Conservation (phyloP, 2,329 filamentous ascomycete genomes). For the Didymella lethalis region DNA sequence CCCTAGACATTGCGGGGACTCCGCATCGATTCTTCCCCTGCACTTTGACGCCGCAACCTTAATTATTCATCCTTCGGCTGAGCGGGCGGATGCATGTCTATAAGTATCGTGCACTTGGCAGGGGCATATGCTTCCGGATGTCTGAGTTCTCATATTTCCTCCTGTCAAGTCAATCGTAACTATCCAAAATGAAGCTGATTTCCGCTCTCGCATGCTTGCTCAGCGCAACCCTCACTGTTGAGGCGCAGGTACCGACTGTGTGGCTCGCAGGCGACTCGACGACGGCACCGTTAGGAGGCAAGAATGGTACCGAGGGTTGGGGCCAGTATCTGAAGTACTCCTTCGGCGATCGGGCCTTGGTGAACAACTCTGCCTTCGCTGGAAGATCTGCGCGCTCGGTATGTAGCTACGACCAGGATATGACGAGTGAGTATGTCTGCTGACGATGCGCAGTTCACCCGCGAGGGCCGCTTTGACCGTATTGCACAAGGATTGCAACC, state of each 20-base stretch:
- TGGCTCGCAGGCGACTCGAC: conserved; percentile 66
- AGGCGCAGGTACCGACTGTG: conserved; percentile 11
- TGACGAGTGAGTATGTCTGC: neutral
- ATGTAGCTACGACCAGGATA: neutral
- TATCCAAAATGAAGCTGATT: conserved; percentile 3
- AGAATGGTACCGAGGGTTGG: conserved; percentile 59
- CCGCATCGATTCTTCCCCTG: conserved; percentile 7
- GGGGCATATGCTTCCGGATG: neutral
- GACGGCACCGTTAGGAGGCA: conserved; percentile 59
- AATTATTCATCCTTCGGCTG: neutral
- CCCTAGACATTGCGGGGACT: conserved; percentile 22
- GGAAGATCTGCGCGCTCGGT: conserved; percentile 69
- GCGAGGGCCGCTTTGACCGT: conserved; percentile 67
- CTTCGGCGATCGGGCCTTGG: conserved; percentile 50
- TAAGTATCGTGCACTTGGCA: conserved; percentile 17
- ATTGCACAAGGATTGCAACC: conserved; percentile 61
- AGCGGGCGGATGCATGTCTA: neutral
- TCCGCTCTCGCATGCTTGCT: conserved; percentile 6
- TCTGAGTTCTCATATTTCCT: neutral
- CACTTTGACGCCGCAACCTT: neutral
- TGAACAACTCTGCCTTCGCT: conserved; percentile 69
- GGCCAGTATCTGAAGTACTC: conserved; percentile 65
- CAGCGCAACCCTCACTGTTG: neutral
- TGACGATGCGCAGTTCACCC: conserved; percentile 55
- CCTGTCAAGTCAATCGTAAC: too few species aligned